Base-by-base conservation (phyloP, 345 rosid genomes). In the Erysimum cheiranthoides region DNA sequence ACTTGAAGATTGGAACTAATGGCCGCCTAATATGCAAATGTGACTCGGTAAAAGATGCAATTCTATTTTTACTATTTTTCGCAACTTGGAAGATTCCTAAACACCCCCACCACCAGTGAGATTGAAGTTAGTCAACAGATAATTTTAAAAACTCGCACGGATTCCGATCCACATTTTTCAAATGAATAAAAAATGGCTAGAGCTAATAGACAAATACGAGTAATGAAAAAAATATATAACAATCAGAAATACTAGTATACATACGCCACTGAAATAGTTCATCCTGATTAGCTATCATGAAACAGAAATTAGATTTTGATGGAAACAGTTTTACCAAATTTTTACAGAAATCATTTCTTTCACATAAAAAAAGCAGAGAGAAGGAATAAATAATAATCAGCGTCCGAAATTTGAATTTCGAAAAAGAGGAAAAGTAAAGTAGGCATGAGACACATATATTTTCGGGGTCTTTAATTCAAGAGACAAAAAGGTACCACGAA, bases 331-430 rank as follows among this genome's bases (percentile, higher is more conserved):
- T 28, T 1, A 9, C 11, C 45, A 66, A 21, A 54, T 10, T 31
- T 6, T 18, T 32, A 18, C 63, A 12, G 7, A 4, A 73, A 52
- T 17, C 52, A 4, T 30, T 53, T 21, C 1, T 59, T 60, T 40
- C 18, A 10, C 42, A 3, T 8, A 2, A 30, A 32, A 50, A 59
- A 75, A 34, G 25, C 42, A 76, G 39, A 51, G 57, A 42, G 10
- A 46, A 54, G 9, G n/a, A 45, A 40, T 25, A 60, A 18, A 8
- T 7, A 51, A 17, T 53, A 32, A 61, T 28, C 43, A 46, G 54
- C 18, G 53, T 71, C 54, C 67, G 61, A 73, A 67, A 32, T 78
- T 78, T 78, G 73, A 78, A 73, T 66, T 78, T 66, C 47, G 64
- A 78, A 78, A 77, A 49, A 17, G 34, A 51, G n/a, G 5, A 42